phyloP scores from a whole-genome alignment of 2,329 filamentous ascomycete genomes.

The Xylariaceae sp. region DNA sequence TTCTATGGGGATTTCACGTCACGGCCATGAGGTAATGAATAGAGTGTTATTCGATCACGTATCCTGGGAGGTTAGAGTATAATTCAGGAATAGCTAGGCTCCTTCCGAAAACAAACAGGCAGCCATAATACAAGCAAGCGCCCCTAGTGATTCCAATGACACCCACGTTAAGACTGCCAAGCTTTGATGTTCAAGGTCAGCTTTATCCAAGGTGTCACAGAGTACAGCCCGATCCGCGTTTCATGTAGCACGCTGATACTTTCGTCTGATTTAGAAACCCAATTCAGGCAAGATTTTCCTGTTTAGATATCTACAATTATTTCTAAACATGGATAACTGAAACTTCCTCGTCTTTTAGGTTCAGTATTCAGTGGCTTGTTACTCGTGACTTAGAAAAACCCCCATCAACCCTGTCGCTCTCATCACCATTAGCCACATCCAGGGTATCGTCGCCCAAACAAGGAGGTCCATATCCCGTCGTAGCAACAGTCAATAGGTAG shows the following conservation, averaged over 20 bases:
- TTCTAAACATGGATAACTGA: neutral
- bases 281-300: neutral
- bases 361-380: no score
- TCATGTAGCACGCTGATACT: conserved; percentile 26
- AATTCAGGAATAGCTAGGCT: neutral
- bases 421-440: neutral
- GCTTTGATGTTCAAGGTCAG: neutral
- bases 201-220: conserved; percentile 7
- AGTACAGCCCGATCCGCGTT: conserved; percentile 12
- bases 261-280: neutral
- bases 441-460: conserved; percentile 6
- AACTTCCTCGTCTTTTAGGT: neutral
- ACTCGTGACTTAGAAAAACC: no score
- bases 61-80: neutral
- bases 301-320: neutral
- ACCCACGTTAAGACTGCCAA: conserved; percentile 3
- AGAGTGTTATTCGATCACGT: conserved; percentile 16
- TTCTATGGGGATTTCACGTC: conserved; percentile 7
- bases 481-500: no score
- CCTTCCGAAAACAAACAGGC: conserved; percentile 3
- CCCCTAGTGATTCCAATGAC: neutral
- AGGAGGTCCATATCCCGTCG: no score
- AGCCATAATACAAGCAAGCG: conserved; percentile 12
- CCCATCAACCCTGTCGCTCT: neutral
- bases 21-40: conserved; percentile 15